phyloP scores from a whole-genome alignment of 805 yeast genomes.

The Maudiozyma barnettii region DNA sequence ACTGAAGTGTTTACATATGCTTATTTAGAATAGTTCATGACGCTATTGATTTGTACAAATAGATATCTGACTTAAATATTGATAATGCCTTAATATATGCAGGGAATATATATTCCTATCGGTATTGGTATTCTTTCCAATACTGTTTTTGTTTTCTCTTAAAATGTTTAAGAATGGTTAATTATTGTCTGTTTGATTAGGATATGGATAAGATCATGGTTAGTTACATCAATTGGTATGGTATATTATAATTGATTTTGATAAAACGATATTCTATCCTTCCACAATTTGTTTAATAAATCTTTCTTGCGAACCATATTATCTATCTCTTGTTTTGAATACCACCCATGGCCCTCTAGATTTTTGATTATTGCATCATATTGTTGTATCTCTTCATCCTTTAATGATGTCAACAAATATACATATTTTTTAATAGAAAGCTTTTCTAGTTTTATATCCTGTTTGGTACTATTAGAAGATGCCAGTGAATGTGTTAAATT shows the following conservation, averaged over 20 bases:
- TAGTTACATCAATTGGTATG: no score
- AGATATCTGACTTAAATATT: no score
- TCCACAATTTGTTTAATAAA: conserved; percentile 1
- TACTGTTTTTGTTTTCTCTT: no score
- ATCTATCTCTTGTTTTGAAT: conserved; percentile 1
- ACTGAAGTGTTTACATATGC: no score
- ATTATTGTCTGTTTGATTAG: background rate
- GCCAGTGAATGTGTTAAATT: background rate
- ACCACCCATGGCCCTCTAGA: conserved; percentile 2
- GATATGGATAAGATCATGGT: background rate
- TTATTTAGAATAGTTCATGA: no score
- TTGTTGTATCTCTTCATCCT: background rate
- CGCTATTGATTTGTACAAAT: background rate
- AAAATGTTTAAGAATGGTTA: background rate
- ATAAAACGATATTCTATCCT: conserved; percentile 1
- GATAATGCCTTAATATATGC: no score
- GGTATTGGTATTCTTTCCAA: no score
- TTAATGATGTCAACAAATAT: background rate
- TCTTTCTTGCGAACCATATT: background rate
- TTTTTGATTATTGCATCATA: background rate
- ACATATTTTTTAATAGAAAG: conserved; percentile 1
- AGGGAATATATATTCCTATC: no score
- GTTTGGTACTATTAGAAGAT: background rate
- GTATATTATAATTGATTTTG: background rate
- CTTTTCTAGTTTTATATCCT: background rate